Base-by-base conservation (phyloP, 2,329 filamentous ascomycete species). In the Cladosporium colombiae region DNA sequence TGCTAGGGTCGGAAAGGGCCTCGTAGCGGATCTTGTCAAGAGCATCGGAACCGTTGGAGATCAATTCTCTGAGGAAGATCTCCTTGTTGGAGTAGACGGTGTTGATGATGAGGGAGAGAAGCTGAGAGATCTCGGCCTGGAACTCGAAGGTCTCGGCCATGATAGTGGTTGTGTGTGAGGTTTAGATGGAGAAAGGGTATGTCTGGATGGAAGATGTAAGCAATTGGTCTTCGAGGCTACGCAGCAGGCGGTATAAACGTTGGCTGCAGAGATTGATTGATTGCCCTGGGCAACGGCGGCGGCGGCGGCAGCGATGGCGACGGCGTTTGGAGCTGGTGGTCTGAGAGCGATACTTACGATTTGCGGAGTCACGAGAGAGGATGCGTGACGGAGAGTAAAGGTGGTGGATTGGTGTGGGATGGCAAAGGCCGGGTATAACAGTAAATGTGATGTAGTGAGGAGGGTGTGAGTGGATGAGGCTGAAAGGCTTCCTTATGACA, bases 31-130 rank as follows among this genome's bases (percentile, higher is more conserved):
- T 96, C 91, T 99, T 99, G 91, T 99, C 95, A 76, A 99, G 88
- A 68, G 95, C 95, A 90, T 99, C 95, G 78, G 94, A 98, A 79
- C 91, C 90, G 85, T 99, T 99, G 85, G 95, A 98, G 79, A 99
- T 92, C 76, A 99, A 81, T 85, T 99, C 95, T 90, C 95, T 87
- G 77, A 99, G 85, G 90, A 99, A 99, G 81, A 99, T 98, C 85
- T 98, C 95, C 88, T 99, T 99, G 91, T 99, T 99, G 76, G 93
- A 97, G 88, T 98, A 99, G 86, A 99, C 95, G 74, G 95, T 98
- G 91, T 99, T 99, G 89, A 99, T 99, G 85, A 99, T 99, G 81
- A 99, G 91, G 75, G 90, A 93, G 80, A 99, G 91, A 74, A 99
- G 92, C 92, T 99, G 95, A 91, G 94, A 98, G 81, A 99, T 99